Base-by-base conservation (phyloP, 306 rosid species). In the Carpinus fangiana region DNA sequence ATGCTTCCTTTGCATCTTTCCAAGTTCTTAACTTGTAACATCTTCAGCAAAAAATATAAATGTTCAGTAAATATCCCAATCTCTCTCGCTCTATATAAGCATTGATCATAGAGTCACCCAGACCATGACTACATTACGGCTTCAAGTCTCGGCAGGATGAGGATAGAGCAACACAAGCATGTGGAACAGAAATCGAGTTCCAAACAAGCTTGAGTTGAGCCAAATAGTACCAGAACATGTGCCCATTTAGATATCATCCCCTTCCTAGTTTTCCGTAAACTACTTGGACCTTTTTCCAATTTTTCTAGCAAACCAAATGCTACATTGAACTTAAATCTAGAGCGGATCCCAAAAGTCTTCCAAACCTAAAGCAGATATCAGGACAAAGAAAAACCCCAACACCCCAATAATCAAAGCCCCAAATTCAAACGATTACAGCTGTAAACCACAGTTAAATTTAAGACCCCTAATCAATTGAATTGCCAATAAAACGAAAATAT, bases 281-380 rank as follows among this genome's bases (percentile, higher is more conserved):
- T 4, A 62, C 65, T 59, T 16, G 72, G 74, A 70, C 8, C 3
- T 11, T 12, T 28, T 26, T 26, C 45, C 38, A 47, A 72, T 78
- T 54, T 55, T 71, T 60, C 73, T 18, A 56, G 45, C 43, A 68
- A 76, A 65, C n/a, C 50, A 78, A 41, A 31, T 26, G 70, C 57
- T 73, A 43, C 3, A 73, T 77, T 78, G 21, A 76, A 43, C 78
- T 48, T 54, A 70, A 72, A 77, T 70, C 26, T 48, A 59, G 68
- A 78, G 38, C 51, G 80, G 88, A 86, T 89, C 87, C 72, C 55
- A 57, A 21, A 54, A 7, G 41, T 48, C 45, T 14, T 20, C 23
- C 28, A 68, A 59, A 70, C 48, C 77, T 48, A 69, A 14, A 71
- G 12, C 4, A 9, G 3, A 7, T 71, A 71, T 5, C 45, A 14